Evolutionary conservation across 2,329 filamentous ascomycete species (phyloP).

Genomic region (Penicillium sp.): DNA sequence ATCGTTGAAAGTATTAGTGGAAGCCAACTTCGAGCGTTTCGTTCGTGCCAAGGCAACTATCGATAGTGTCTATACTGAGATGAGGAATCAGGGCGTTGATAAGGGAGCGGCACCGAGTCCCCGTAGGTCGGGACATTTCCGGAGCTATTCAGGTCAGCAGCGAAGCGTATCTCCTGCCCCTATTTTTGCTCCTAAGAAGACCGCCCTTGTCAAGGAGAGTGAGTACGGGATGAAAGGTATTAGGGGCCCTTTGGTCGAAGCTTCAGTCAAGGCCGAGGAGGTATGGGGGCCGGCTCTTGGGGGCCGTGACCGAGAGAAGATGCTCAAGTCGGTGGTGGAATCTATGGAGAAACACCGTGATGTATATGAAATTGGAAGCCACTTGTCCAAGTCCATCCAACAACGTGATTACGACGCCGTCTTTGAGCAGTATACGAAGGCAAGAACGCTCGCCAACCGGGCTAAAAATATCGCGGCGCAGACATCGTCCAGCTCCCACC

Average conservation of each 20-base stretch:
- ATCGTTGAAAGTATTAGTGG: slow-evolving; percentile 91
- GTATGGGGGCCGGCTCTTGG: slow-evolving; percentile 94
- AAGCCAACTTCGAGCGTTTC: slow-evolving; percentile 98
- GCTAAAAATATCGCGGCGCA: slow-evolving; percentile 67
- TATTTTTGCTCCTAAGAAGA: slow-evolving; percentile 66
- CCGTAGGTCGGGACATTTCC: slow-evolving; percentile 61
- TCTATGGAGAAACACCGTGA: slow-evolving; percentile 77
- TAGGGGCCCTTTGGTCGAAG: slow-evolving; percentile 81
- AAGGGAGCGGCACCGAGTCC: slow-evolving; percentile 51
- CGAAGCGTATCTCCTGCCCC: slow-evolving; percentile 41
- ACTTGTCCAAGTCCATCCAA: slow-evolving; percentile 80
- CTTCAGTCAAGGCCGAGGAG: slow-evolving; percentile 91
- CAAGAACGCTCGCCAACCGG: slow-evolving; percentile 77
- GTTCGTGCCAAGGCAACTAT: slow-evolving; percentile 96
- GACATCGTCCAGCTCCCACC: slow-evolving; percentile 49
- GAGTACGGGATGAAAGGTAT: slow-evolving; percentile 88
- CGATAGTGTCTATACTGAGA: slow-evolving; percentile 97
- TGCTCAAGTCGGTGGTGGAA: slow-evolving; percentile 72
- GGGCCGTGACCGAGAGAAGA: slow-evolving; percentile 86
- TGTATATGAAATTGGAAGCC: slow-evolving; percentile 75
- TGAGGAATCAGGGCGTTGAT: slow-evolving; percentile 70
- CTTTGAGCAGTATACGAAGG: slow-evolving; percentile 80
- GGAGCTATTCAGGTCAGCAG: slow-evolving; percentile 52
- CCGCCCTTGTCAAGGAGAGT: slow-evolving; percentile 86
- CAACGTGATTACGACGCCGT: slow-evolving; percentile 86